Evolutionary conservation across 1,139 yeast genomes (phyloP).

Genomic region (Candida tetrigidarum): DNA sequence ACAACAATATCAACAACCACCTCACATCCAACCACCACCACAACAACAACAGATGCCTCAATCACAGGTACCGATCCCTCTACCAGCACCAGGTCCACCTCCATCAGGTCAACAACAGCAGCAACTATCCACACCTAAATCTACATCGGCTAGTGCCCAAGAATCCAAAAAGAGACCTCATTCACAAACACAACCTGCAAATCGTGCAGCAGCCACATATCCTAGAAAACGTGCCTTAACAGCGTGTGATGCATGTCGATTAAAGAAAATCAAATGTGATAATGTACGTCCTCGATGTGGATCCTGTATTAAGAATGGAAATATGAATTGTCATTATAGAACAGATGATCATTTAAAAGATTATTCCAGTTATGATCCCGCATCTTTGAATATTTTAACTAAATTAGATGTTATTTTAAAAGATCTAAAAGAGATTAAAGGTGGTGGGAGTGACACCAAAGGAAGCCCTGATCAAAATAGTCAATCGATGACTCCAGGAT

Average conservation of each 20-base stretch:
- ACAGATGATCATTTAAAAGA: conserved; percentile 34
- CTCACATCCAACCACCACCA: conserved; percentile 9
- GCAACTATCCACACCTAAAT: conserved; percentile 7
- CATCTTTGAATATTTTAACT: conserved; percentile 28
- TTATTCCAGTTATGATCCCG: conserved; percentile 28
- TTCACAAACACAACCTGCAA: conserved; percentile 10
- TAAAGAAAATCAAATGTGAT: conserved; percentile 56
- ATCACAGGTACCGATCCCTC: conserved; percentile 1
- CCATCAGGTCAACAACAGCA: conserved; percentile 1
- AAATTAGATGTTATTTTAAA: conserved; percentile 37
- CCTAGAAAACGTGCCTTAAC: conserved; percentile 46
- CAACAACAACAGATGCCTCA: conserved; percentile 9
- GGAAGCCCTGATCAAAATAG: not conserved
- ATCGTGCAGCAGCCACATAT: conserved; percentile 19
- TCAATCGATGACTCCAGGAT: not conserved
- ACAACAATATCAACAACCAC: conserved; percentile 9
- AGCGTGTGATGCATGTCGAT: conserved; percentile 53
- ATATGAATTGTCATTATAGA: conserved; percentile 34
- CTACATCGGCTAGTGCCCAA: conserved; percentile 5
- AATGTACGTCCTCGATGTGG: conserved; percentile 54
- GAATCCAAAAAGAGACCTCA: conserved; percentile 16
- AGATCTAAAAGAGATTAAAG: conserved; percentile 28
- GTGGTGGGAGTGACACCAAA: not conserved
- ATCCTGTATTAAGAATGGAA: conserved; percentile 46
- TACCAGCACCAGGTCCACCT: conserved; percentile 7